Percentiles rank a stretch among this genome's conserved stretches.
Evolutionary conservation across 306 rosid genomes (phyloP).

Genomic region (Cucurbita pepo): DNA sequence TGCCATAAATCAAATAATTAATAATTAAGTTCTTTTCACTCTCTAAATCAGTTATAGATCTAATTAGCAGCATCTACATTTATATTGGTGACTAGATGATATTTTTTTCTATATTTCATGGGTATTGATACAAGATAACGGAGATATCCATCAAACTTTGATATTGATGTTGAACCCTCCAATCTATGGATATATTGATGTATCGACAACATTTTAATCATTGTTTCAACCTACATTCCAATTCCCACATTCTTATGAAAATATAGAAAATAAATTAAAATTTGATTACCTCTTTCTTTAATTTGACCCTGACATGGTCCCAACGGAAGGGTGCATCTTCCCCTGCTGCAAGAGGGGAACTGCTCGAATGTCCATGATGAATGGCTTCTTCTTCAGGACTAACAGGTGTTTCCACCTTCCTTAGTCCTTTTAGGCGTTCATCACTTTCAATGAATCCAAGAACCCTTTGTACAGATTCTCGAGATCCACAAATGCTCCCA

Average conservation of each 20-base stretch:
- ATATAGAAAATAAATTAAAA: background rate
- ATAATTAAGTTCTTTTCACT: too few species aligned
- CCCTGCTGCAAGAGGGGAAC: constrained; percentile 89
- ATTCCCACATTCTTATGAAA: background rate
- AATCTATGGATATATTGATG: too few species aligned
- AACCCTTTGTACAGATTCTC: constrained; percentile 64
- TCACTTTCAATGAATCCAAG: constrained; percentile 57
- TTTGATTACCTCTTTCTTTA: constrained; percentile 71
- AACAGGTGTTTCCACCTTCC: constrained; percentile 71
- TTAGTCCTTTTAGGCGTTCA: constrained; percentile 38
- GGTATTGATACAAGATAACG: too few species aligned
- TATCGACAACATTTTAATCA: too few species aligned
- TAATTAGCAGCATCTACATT: too few species aligned
- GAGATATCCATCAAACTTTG: too few species aligned
- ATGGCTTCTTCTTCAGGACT: constrained; percentile 92
- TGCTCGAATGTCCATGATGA: constrained; percentile 61
- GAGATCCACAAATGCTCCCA: constrained; percentile 79
- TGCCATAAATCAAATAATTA: too few species aligned
- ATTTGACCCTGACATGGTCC: constrained; percentile 95
- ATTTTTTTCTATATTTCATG: too few species aligned
- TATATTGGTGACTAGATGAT: too few species aligned
- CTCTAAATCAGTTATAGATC: too few species aligned
- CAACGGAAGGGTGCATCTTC: constrained; percentile 86
- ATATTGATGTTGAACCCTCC: too few species aligned
- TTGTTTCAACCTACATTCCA: background rate